Evolutionary conservation across 1,284 basidiomycete species (phyloP), one percentile per base, ranked within the genome.

Genomic region (Neolentinus lepideus): DNA sequence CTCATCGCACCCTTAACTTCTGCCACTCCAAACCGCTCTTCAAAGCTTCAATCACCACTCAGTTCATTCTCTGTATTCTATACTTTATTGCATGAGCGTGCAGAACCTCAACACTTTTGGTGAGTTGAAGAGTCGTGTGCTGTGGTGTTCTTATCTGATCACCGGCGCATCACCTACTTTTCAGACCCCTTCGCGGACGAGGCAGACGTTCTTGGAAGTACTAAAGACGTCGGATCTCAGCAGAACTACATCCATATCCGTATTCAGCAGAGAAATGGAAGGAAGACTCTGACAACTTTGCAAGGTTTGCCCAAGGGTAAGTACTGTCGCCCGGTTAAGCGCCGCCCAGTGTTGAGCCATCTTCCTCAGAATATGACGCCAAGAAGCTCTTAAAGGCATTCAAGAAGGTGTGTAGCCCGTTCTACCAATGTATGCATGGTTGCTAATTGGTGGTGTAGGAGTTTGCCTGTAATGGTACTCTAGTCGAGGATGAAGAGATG

Each of bases 371-470:
- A 76, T 99, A 96, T 76, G 94, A 99, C 75, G 83, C 88, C 60
- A 98, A 98, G 87, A 99, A 98, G 79, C 83, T 99, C 61, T 80
- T 99, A 73, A 98, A 99, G 75, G 94, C 92, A 22, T 98, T 99
- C 82, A 99, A 99, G 85, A 97, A 96, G 85, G 90, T 63, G 31
- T 29, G 57, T 60, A 6, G 22, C 26, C 9, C 25, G 55, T 57
- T 58, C 2, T 60, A 53, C 12, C 45, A 29, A 3, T 25, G 48
- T 29, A 45, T 31, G 45, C 51, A 24, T 53, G 26, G 16, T 19
- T 22, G 31, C 31, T 54, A 33, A 53, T 56, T 36, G 16, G 11
- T 47, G 27, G 10, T 43, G 24, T 67, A 97, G 92, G 94, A 98
- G 79, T 98, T 99, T 66, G 97, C 97, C 60, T 99, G 97, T 81